Base-by-base conservation (phyloP, 2,329 filamentous ascomycete species). In the Monascus ruber region DNA sequence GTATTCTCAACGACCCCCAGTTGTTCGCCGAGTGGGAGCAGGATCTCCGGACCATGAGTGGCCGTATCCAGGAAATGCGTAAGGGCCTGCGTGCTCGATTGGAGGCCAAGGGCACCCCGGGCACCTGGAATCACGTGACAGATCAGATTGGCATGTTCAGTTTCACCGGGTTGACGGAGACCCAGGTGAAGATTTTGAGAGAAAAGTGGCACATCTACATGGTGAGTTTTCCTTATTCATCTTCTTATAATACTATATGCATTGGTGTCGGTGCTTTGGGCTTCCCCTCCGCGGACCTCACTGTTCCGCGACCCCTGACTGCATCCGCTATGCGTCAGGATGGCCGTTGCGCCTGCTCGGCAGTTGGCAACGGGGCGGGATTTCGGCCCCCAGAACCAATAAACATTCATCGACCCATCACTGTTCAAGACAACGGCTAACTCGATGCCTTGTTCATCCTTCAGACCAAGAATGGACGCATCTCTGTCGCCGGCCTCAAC, bases 141-240 rank as follows among this genome's bases (percentile, higher is more conserved):
- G 85, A 93, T 55, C 91, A 98, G 74, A 98, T 98, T 59, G 91
- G 91, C 69, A 98, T 98, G 91, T 98, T 98, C 70, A 89, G 82
- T 63, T 98, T 94, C 41, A 72, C 71, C 0, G 74, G 73, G 0
- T 55, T 77, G 43, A 67, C 44, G 4, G 65, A 70, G 42, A 42
- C 55, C 3, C 72, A 76, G 45, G 71, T 76, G 3, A 48, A 55
- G 47, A 51, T 59, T 35, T 48, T 71, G 43, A 53, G 64, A 27
- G 63, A 68, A 38, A 68, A 70, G 53, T 69, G 65, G 60, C 68
- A 71, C 44, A 59, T 71, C 33, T 71, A 71, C 42, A 70, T 71
- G 68, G 63, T 66, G 43, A 43, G 56, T 52, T 38, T 34, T 47
- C 29, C 33, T 34, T 42, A 7, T 34, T 31, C 26, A 27, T 33